phyloP scores from a whole-genome alignment of 257 asterid genomes.

The Mentha longifolia region DNA sequence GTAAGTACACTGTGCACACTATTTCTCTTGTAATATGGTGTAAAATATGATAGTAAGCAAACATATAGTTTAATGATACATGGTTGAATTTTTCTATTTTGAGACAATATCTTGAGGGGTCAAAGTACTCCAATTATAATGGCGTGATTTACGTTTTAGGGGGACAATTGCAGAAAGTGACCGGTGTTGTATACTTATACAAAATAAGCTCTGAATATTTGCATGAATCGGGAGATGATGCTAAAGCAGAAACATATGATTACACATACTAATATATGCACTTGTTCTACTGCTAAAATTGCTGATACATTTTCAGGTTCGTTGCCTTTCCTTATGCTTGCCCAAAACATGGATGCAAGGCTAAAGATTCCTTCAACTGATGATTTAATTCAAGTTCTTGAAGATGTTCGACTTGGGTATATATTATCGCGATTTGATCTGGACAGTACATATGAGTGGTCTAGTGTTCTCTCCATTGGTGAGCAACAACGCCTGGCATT shows the following conservation, averaged over 20 bases:
- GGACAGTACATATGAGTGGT: slow-evolving; percentile 73
- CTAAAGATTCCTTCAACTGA: slow-evolving; percentile 62
- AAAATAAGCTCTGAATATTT: slow-evolving; percentile 15
- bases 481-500: slow-evolving; percentile 91
- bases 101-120: neutral
- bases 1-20: too few species aligned
- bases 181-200: neutral
- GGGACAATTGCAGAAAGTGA: slow-evolving; percentile 2
- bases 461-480: slow-evolving; percentile 85
- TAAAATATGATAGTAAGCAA: neutral
- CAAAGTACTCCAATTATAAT: neutral
- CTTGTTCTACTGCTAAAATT: slow-evolving; percentile 22
- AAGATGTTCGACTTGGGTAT: slow-evolving; percentile 60
- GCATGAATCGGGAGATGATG: neutral
- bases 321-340: slow-evolving; percentile 45
- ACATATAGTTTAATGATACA: neutral
- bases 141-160: neutral
- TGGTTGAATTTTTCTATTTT: neutral
- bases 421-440: slow-evolving; percentile 60
- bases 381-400: slow-evolving; percentile 61
- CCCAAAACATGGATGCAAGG: slow-evolving; percentile 36
- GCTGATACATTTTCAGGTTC: slow-evolving; percentile 49
- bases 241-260: slow-evolving; percentile 8
- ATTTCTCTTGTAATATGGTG: too few species aligned
- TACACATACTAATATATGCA: slow-evolving; percentile 14